phyloP scores from a whole-genome alignment of 163 green algal species.

The Scenedesmus sp. region DNA sequence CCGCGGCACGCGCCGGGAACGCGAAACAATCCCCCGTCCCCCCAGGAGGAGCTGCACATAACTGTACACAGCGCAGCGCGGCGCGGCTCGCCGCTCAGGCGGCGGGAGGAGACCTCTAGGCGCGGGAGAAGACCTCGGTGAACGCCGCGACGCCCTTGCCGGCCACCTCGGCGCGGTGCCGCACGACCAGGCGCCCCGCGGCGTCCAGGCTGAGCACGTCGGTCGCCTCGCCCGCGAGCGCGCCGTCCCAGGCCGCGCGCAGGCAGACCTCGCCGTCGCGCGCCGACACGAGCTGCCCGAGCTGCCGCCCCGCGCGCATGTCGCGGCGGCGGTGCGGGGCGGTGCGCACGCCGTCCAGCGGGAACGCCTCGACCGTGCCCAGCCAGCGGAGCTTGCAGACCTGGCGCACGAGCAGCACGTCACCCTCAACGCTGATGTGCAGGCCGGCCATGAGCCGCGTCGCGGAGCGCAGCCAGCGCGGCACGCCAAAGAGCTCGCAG shows the following conservation, averaged over 20 bases:
- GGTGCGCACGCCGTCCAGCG: slow-evolving; percentile 15
- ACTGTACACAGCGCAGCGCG: too few relatives aligned
- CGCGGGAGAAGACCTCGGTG: slow-evolving; percentile 31
- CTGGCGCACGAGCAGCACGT: slow-evolving; percentile 33
- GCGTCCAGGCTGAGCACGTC: slow-evolving; percentile 22
- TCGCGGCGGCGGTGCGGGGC: slow-evolving; percentile 8
- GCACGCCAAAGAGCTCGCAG: slow-evolving; percentile 44
- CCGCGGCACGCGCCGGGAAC: too few relatives aligned
- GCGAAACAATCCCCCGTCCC: too few relatives aligned
- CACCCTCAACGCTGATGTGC: slow-evolving; percentile 5
- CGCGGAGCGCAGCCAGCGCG: slow-evolving; percentile 15
- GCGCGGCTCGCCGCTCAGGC: too few relatives aligned
- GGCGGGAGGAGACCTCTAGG: too few relatives aligned
- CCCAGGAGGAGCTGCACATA: too few relatives aligned
- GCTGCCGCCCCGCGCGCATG: slow-evolving; percentile 34
- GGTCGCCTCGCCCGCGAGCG: slow-evolving; percentile 3
- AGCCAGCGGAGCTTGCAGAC: slow-evolving; percentile 35
- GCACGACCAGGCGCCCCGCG: slow-evolving; percentile 10
- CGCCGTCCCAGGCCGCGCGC: not conserved
- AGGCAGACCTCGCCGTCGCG: slow-evolving; percentile 1
- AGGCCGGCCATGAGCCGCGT: slow-evolving; percentile 34
- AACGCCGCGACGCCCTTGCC: slow-evolving; percentile 18
- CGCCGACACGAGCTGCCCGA: slow-evolving; percentile 10
- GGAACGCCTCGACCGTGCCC: slow-evolving; percentile 14
- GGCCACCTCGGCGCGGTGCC: slow-evolving; percentile 3